A percentile compares a stretch with the other conserved stretches of the same genome.
These are phyloP conservation scores for Medicago arabica DNA, from an alignment of 306 rosid species.

Conservation along the genomic window DNA sequence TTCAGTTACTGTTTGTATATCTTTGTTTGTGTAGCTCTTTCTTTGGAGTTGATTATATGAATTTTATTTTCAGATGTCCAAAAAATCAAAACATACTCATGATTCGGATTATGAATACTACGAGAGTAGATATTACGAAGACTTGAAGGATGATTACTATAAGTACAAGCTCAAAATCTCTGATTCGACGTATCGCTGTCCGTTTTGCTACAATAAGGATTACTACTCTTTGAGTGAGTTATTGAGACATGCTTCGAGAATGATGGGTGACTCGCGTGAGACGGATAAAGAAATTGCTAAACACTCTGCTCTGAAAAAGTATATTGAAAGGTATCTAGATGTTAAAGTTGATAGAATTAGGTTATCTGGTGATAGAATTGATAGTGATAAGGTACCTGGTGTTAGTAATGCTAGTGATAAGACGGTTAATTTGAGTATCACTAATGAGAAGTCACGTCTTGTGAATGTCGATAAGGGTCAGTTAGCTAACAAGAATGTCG, in stretches of 20 bases:
- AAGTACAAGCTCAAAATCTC: conserved; percentile 45
- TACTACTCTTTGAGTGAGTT: conserved; percentile 55
- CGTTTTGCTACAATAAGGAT: conserved; percentile 55
- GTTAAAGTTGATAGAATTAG: neutral
- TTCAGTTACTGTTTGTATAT: too few species aligned
- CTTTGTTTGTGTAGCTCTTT: neutral
- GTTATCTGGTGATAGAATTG: neutral
- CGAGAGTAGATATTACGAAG: conserved; percentile 45
- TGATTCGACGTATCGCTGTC: conserved; percentile 59
- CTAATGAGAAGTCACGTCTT: neutral
- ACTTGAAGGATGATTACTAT: conserved; percentile 49
- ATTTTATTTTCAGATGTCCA: conserved; percentile 48
- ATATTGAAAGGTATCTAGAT: conserved; percentile 25
- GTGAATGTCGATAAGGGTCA: neutral
- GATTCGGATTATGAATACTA: conserved; percentile 52
- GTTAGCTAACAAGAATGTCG: neutral
- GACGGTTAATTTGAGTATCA: neutral
- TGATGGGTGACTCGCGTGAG: conserved; percentile 38
- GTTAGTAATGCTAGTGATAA: neutral
- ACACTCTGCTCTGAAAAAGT: conserved; percentile 63
- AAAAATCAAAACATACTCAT: conserved; percentile 22
- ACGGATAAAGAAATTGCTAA: conserved; percentile 52
- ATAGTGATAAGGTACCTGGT: neutral
- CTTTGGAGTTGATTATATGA: neutral
- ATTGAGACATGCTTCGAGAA: conserved; percentile 56